Conservation (phyloP, 108 stramenopile species). For the Pseudonitzschia pungens region DNA sequence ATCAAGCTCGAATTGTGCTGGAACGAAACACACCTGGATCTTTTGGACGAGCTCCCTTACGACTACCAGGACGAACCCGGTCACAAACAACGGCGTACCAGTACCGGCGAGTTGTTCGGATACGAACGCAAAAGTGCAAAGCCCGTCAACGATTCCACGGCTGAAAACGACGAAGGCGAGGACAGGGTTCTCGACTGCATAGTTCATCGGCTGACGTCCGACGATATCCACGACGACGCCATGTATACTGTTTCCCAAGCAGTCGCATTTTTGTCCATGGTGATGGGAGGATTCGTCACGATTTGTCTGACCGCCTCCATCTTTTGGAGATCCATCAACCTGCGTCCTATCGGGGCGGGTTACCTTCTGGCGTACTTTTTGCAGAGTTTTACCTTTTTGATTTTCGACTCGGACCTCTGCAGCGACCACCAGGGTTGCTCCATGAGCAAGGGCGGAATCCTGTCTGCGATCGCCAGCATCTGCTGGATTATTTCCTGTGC, state of each 20-base stretch:
- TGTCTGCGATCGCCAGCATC: slow-evolving; percentile 34
- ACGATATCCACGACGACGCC: slow-evolving; percentile 33
- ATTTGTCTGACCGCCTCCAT: slow-evolving; percentile 23
- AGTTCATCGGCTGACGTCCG: slow-evolving; percentile 19
- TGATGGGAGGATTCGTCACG: slow-evolving; percentile 44
- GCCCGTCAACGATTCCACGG: no score
- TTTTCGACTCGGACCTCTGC: slow-evolving; percentile 53
- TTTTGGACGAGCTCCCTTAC: not conserved
- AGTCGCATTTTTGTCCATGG: slow-evolving; percentile 19
- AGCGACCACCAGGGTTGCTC: slow-evolving; percentile 25
- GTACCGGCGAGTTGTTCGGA: not conserved
- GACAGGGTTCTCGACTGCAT: slow-evolving; percentile 13
- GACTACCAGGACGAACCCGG: not conserved
- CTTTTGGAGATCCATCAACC: slow-evolving; percentile 51
- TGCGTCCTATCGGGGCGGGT: slow-evolving; percentile 40
- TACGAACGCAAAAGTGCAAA: not conserved
- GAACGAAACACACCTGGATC: slow-evolving; percentile 19
- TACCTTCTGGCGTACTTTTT: slow-evolving; percentile 49
- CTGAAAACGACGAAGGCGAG: not conserved
- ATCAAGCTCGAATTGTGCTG: slow-evolving; percentile 40
- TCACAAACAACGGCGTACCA: not conserved
- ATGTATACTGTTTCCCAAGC: slow-evolving; percentile 33
- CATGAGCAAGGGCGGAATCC: slow-evolving; percentile 21
- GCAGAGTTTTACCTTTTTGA: slow-evolving; percentile 51
- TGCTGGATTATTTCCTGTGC: slow-evolving; percentile 43